Conservation (phyloP, 192 early-diverging fungal genomes). For the Paraglomus occultum region DNA sequence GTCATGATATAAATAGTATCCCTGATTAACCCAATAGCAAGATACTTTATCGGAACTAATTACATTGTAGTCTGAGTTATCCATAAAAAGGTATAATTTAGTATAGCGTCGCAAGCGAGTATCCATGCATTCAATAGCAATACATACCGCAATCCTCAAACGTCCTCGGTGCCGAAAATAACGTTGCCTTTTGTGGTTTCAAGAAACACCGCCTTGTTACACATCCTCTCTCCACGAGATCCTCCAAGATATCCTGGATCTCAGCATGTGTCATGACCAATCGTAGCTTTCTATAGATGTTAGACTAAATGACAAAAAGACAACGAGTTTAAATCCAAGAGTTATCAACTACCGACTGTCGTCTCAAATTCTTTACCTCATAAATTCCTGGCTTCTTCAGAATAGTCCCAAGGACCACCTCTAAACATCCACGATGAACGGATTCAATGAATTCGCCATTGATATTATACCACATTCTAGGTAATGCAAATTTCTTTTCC, state of each 20-base stretch:
- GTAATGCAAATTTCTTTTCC: conserved; percentile 3
- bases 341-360: not conserved
- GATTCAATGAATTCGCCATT: conserved; percentile 33
- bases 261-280: conserved; percentile 33
- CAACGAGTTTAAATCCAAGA: not conserved
- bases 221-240: conserved; percentile 20
- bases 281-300: conserved; percentile 30
- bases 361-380: conserved; percentile 22
- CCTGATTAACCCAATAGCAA: conserved; percentile 15
- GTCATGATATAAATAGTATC: conserved; percentile 3
- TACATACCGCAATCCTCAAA: conserved; percentile 30
- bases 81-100: not conserved
- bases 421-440: conserved; percentile 33
- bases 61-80: not conserved
- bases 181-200: conserved; percentile 27
- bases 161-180: conserved; percentile 26
- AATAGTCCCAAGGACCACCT: conserved; percentile 30
- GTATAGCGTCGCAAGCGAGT: not conserved
- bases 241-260: conserved; percentile 29
- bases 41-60: conserved; percentile 23
- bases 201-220: conserved; percentile 6
- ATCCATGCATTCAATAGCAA: not conserved
- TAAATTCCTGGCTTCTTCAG: conserved; percentile 32
- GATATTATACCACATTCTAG: conserved; percentile 37
- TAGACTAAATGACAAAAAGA: conserved; percentile 17